Conservation (phyloP, 2,329 filamentous ascomycete genomes). For the Chaetothyriales sp. region DNA sequence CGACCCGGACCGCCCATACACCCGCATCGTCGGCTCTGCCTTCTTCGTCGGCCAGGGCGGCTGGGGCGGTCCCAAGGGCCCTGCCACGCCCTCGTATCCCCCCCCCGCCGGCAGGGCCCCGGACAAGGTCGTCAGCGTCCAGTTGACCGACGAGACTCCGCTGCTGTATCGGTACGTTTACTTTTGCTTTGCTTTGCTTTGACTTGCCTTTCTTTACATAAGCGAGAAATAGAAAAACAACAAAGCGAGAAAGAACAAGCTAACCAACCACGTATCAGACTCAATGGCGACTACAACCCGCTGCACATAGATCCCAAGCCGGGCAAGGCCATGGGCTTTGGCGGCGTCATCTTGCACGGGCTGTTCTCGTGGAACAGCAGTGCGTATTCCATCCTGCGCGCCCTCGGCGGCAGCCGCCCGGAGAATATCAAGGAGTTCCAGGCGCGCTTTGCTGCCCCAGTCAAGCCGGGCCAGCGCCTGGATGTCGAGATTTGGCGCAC, state of each 20-base stretch:
- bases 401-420: conserved; percentile 61
- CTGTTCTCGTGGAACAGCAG: conserved; percentile 76
- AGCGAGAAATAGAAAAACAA: background rate
- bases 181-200: background rate
- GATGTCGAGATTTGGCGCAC: conserved; percentile 68
- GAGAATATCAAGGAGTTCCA: conserved; percentile 77
- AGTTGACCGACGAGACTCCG: conserved; percentile 57
- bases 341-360: conserved; percentile 77
- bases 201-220: no score
- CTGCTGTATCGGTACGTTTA: conserved; percentile 49
- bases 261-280: conserved; percentile 37
- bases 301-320: conserved; percentile 77
- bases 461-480: conserved; percentile 69
- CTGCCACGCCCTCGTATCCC: conserved; percentile 61
- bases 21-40: conserved; percentile 50
- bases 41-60: conserved; percentile 70
- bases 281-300: conserved; percentile 91
- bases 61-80: conserved; percentile 85
- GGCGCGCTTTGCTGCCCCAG: conserved; percentile 71
- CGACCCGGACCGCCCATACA: conserved; percentile 52
- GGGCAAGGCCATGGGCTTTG: conserved; percentile 78
- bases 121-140: conserved; percentile 53
- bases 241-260: background rate
- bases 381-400: conserved; percentile 55
- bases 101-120: conserved; percentile 53